Base-by-base conservation (phyloP, 2,329 filamentous ascomycete species). In the Penicillium sp. region DNA sequence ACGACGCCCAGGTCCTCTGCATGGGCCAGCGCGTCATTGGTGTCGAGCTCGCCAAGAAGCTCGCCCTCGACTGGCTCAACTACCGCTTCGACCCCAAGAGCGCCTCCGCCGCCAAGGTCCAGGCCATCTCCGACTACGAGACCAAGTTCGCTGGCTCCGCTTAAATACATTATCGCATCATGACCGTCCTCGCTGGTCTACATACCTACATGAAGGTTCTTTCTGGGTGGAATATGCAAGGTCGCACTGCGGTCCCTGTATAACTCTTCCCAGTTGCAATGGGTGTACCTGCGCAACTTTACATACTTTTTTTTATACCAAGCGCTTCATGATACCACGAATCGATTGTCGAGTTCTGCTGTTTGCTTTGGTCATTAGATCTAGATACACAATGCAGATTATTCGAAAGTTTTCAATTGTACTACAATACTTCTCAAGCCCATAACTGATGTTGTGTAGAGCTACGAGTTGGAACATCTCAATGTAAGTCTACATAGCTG, bases 1-100 rank as follows among this genome's bases (percentile, higher is more conserved):
- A 95, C 73, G 87, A 95, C 71, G 90, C 90, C 3, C 91, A 96
- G 76, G 90, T 95, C 28, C 77, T 95, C 58, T 95, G 91, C 71
- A 87, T 95, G 80, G 91, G 91, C 0, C 88, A 95, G 81, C 79
- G 91, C 19, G 91, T 95, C 0, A 83, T 95, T 40, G 91, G 91
- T 0, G 71, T 94, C 44, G 91, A 95, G 77, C 75, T 95, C 37
- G 91, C 91, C 39, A 83, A 90, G 65, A 80, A 90, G 66, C 71
- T 96, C 64, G 90, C 86, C 0, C 86, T 81, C 70, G 91, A 95
- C 79, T 96, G 90, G 90, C 71, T 95, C 29, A 88, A 85, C n/a
- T 92, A 94, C 73, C 79, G 85, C 55, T 94, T 94, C 75, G 91
- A 95, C 72, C 78, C 81, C 39, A 76, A 75, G 55, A 88, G 86